Evolutionary conservation across 805 yeast species (phyloP), one percentile per base, ranked within the genome.

Genomic region (Monosporozyma unispora): DNA sequence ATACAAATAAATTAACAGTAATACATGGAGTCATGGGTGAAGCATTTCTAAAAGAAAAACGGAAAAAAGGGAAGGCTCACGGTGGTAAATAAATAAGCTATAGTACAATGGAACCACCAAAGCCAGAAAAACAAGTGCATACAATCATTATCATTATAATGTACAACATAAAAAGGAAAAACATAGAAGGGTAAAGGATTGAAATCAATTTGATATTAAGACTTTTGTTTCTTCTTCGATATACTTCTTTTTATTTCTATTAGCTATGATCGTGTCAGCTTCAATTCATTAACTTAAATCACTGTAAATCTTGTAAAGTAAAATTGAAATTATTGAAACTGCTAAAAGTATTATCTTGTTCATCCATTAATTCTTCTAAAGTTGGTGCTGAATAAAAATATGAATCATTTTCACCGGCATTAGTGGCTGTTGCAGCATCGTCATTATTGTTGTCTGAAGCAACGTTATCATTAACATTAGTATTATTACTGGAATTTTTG

Each of bases 341-440:
- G 40, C 14, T 37, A 10, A 37, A 18, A 6, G 16, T 37, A 21
- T 39, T 41, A 47, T 60, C 63, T 48, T 60, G 65, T 33, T 64
- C 68, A 19, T 62, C 67, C 61, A 64, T 62, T 35, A 64, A 48
- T 41, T 63, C 69, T 49, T 63, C 69, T 31, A 64, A 52, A 10
- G 66, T 56, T 27, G 68, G 68, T 4, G 69, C 61, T 43, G 63
- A 50, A 47, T 59, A 61, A 33, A 28, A 29, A 38, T 39, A 25
- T 1, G 27, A 21, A 44, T 14, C 37, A 23, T 35, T 39, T 21
- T 46, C 38, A 29, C 29, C 37, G 12, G 25, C 41, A 18, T 50
- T 47, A 14, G 47, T 48, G 14, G 49, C 46, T 23, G 55, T 51
- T 38, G 50, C 19, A 25, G 25, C 21, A 16, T 42, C 14, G n/a